Evolutionary conservation across 352 stramenopile species (phyloP).

Genomic region (Blastocystis hominis): DNA sequence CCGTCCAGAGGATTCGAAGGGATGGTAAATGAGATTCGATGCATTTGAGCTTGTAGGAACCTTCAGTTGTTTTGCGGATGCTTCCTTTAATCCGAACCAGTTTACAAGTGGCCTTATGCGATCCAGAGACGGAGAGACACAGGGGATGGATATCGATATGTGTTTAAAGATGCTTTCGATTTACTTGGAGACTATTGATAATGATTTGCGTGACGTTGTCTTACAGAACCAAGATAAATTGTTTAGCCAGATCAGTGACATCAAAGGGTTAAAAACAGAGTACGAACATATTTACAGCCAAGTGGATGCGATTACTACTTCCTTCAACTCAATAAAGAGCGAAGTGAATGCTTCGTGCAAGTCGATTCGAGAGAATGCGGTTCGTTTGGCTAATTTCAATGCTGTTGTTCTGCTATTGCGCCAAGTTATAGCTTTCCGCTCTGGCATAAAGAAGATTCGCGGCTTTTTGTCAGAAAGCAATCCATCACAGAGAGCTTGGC

Average conservation of each 20-base stretch:
- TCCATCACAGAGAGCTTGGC: slow-evolving; percentile 17
- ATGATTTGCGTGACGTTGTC: slow-evolving; percentile 33
- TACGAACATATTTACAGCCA: neutral
- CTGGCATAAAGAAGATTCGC: slow-evolving; percentile 42
- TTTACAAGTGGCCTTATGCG: slow-evolving; percentile 40
- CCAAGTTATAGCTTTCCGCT: neutral
- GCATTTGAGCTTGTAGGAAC: neutral
- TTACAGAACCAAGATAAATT: slow-evolving; percentile 28
- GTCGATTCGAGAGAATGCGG: neutral
- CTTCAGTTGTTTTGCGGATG: slow-evolving; percentile 8
- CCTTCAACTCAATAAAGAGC: slow-evolving; percentile 13
- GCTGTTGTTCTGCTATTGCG: slow-evolving; percentile 14
- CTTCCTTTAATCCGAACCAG: neutral
- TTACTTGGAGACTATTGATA: slow-evolving; percentile 51
- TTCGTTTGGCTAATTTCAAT: slow-evolving; percentile 37
- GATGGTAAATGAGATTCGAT: neutral
- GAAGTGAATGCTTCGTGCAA: slow-evolving; percentile 31
- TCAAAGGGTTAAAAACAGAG: slow-evolving; percentile 14
- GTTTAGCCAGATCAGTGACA: slow-evolving; percentile 43
- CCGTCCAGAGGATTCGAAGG: slow-evolving; percentile 28
- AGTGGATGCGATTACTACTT: neutral
- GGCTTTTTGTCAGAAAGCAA: slow-evolving; percentile 8
- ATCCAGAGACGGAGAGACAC: neutral
- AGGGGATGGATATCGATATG: slow-evolving; percentile 55
- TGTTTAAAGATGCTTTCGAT: slow-evolving; percentile 54